Percentiles rank a stretch among this genome's conserved stretches.
Conservation (phyloP, 768 basidiomycete species). For the Mycena venus region DNA sequence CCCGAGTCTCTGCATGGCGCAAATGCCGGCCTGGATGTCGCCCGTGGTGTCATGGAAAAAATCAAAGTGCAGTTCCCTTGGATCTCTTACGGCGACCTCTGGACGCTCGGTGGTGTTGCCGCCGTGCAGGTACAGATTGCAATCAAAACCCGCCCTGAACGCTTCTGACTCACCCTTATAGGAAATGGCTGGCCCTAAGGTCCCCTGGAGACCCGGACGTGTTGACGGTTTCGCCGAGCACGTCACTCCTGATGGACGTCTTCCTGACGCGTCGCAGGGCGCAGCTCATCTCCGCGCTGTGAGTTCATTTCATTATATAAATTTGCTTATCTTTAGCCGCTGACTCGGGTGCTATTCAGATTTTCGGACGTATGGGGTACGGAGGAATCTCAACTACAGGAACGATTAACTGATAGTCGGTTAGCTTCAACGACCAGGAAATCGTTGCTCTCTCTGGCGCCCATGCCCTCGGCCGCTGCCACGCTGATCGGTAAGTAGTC, state of each 20-base stretch:
- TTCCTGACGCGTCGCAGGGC: conserved; percentile 89
- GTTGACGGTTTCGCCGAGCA: conserved; percentile 86
- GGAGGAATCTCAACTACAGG: background rate
- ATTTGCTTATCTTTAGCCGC: conserved; percentile 3
- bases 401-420: background rate
- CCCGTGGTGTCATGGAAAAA: conserved; percentile 86
- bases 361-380: conserved; percentile 92
- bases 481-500: conserved; percentile 72
- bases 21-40: conserved; percentile 86
- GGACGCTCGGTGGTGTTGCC: conserved; percentile 95
- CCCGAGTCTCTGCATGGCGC: conserved; percentile 89
- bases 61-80: conserved; percentile 90
- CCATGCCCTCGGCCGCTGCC: conserved; percentile 97
- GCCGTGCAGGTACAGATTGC: conserved; percentile 73
- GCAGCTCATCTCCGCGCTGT: conserved; percentile 87
- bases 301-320: conserved; percentile 46
- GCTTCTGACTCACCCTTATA: conserved; percentile 42
- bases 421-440: conserved; percentile 93
- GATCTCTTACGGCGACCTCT: conserved; percentile 97
- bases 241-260: conserved; percentile 88
- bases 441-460: conserved; percentile 96
- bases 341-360: conserved; percentile 50
- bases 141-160: background rate
- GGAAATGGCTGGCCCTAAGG: conserved; percentile 93
- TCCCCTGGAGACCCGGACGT: conserved; percentile 95